A percentile compares a stretch with the other conserved stretches of the same genome.
phyloP scores from a whole-genome alignment of 257 asterid genomes.

The Solanum gracilifrons region DNA sequence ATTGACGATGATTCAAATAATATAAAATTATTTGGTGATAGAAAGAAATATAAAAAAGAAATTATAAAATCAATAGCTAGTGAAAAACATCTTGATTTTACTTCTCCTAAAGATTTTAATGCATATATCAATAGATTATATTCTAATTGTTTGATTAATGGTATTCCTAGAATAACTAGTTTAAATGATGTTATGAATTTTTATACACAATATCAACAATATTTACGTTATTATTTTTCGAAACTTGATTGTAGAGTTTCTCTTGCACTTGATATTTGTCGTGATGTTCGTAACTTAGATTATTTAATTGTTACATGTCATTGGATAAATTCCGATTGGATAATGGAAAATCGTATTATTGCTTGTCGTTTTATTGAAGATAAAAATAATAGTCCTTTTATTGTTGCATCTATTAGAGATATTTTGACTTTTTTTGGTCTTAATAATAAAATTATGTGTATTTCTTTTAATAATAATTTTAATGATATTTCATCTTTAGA shows the following conservation, averaged over 20 bases:
- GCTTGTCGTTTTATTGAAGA: neutral
- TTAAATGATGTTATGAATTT: neutral
- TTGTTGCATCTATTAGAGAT: neutral
- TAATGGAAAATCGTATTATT: neutral
- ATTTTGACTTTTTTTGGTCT: neutral
- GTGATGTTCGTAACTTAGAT: neutral
- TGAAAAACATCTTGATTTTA: neutral
- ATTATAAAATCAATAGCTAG: neutral
- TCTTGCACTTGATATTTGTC: neutral
- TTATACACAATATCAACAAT: neutral
- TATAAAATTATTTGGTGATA: neutral
- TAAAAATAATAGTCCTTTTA: neutral
- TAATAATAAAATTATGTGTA: neutral
- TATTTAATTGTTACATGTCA: neutral
- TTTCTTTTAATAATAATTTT: neutral
- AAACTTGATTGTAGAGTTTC: neutral
- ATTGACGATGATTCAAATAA: neutral
- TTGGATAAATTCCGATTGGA: neutral
- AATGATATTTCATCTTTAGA: neutral
- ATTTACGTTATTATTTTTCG: neutral
- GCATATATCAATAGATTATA: neutral
- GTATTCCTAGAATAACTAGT: neutral
- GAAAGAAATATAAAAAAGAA: neutral
- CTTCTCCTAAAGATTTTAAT: neutral
- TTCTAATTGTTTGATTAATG: neutral